A percentile compares a stretch with the other conserved stretches of the same genome.
Conservation (phyloP, 768 basidiomycete genomes). For the Auricularia cornea region DNA sequence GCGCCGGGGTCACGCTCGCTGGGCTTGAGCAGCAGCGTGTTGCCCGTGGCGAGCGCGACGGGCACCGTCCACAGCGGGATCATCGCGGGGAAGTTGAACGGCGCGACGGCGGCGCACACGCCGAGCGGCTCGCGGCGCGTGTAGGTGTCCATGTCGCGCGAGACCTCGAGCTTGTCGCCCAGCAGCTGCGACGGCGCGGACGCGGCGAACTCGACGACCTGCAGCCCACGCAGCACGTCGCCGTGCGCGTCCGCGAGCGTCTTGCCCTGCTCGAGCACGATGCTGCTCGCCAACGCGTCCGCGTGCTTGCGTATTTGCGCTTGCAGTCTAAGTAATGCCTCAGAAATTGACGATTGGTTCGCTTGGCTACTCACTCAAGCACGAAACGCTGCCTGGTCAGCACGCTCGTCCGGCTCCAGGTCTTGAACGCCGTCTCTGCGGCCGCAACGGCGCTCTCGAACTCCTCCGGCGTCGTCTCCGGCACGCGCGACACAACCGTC, state of each 20-base stretch:
- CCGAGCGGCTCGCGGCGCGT: constrained; percentile 78
- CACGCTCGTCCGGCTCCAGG: constrained; percentile 82
- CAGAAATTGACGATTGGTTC: neutral
- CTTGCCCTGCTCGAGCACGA: constrained; percentile 94
- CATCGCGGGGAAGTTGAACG: constrained; percentile 87
- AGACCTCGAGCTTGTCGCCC: constrained; percentile 83
- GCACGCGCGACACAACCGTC: constrained; percentile 79
- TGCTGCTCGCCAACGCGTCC: constrained; percentile 78
- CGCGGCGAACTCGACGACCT: constrained; percentile 74
- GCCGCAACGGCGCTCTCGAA: constrained; percentile 78
- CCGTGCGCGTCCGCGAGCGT: constrained; percentile 92
- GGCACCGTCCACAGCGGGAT: constrained; percentile 74
- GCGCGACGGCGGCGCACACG: constrained; percentile 46
- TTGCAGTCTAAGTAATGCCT: constrained; percentile 56
- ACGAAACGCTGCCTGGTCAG: constrained; percentile 82
- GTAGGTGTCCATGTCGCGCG: constrained; percentile 92
- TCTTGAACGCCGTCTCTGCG: constrained; percentile 76
- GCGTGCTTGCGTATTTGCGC: constrained; percentile 76
- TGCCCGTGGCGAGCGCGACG: constrained; percentile 82
- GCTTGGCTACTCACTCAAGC: constrained; percentile 58
- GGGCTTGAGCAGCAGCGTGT: constrained; percentile 90
- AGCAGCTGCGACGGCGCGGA: constrained; percentile 77
- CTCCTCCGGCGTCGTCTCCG: constrained; percentile 75
- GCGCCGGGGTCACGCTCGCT: constrained; percentile 96
- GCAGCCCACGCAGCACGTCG: constrained; percentile 85